Evolutionary conservation across 2,329 filamentous ascomycete species (phyloP).

Genomic region (Aureobasidium melanogenum): DNA sequence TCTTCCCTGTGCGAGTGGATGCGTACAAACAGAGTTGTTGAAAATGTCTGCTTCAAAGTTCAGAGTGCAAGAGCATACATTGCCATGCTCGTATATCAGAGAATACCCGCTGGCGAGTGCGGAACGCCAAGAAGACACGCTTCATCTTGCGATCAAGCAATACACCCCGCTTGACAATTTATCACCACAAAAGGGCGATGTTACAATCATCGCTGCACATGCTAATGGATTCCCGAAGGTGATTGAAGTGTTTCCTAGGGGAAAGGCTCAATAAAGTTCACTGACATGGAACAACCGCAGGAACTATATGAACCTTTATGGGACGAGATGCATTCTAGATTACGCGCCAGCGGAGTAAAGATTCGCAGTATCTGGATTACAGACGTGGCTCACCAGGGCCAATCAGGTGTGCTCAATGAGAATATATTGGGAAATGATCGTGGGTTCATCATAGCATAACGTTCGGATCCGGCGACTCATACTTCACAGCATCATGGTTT

Average conservation of each 20-base stretch:
- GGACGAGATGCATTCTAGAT: slow-evolving; percentile 63
- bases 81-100: slow-evolving; percentile 69
- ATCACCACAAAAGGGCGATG: slow-evolving; percentile 59
- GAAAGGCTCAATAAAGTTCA: background rate
- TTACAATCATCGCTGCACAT: slow-evolving; percentile 80
- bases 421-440: slow-evolving; percentile 71
- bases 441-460: slow-evolving; percentile 33
- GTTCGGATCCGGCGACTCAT: background rate
- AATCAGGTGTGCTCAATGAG: slow-evolving; percentile 71
- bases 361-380: slow-evolving; percentile 84
- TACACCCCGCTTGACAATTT: slow-evolving; percentile 70
- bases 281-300: slow-evolving; percentile 31
- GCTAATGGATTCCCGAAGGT: slow-evolving; percentile 85
- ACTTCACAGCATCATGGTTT: slow-evolving; percentile 63
- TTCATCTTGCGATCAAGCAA: slow-evolving; percentile 74
- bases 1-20: background rate
- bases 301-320: slow-evolving; percentile 90
- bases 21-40: background rate
- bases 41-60: slow-evolving; percentile 41
- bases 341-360: slow-evolving; percentile 51
- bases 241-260: background rate
- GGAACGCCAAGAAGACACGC: slow-evolving; percentile 61
- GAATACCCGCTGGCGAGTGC: slow-evolving; percentile 70
- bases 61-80: slow-evolving; percentile 61
- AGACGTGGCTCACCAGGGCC: slow-evolving; percentile 78